Evolutionary conservation across 225 moss, liverwort and hornwort genomes (phyloP).

Genomic region (Physcomitrellopsis africana): DNA sequence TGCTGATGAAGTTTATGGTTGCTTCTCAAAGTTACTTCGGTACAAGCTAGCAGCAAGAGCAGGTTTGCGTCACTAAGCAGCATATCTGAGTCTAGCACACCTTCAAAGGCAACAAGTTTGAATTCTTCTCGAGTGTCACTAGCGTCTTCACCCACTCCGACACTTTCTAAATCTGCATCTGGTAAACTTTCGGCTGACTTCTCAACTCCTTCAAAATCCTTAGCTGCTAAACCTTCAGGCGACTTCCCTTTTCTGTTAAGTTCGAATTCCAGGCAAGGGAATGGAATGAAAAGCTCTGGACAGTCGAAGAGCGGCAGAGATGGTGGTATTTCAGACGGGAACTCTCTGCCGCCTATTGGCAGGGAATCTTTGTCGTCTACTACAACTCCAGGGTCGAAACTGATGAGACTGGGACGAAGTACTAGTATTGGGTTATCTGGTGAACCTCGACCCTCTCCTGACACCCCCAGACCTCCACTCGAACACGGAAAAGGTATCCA

Average conservation of each 20-base stretch:
- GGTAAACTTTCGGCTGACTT: constrained; percentile 47
- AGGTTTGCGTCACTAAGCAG: constrained; percentile 61
- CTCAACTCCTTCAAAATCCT: constrained; percentile 41
- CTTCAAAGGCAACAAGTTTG: constrained; percentile 40
- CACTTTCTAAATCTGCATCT: constrained; percentile 49
- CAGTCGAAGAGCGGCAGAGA: constrained; percentile 52
- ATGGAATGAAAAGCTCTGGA: constrained; percentile 42
- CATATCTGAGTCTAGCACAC: constrained; percentile 47
- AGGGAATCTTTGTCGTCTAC: constrained; percentile 44
- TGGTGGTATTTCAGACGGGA: constrained; percentile 38
- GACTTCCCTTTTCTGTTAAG: constrained; percentile 60
- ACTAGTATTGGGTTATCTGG: constrained; percentile 45
- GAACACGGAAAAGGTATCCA: constrained; percentile 46
- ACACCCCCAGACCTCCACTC: constrained; percentile 53
- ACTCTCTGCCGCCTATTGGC: constrained; percentile 31
- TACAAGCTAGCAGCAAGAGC: constrained; percentile 56
- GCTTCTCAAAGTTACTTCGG: constrained; percentile 29
- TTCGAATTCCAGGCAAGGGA: constrained; percentile 57
- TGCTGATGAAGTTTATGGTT: constrained; percentile 19
- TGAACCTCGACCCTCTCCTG: constrained; percentile 40
- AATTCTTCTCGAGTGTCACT: constrained; percentile 32
- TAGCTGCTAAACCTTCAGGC: constrained; percentile 37
- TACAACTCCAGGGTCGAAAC: constrained; percentile 48
- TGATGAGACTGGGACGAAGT: constrained; percentile 56
- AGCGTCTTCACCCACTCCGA: constrained; percentile 41